Percentiles rank a stretch among this genome's conserved stretches.
Conservation (phyloP, 148 eudicot species). For the Chenopodium berlandieri region DNA sequence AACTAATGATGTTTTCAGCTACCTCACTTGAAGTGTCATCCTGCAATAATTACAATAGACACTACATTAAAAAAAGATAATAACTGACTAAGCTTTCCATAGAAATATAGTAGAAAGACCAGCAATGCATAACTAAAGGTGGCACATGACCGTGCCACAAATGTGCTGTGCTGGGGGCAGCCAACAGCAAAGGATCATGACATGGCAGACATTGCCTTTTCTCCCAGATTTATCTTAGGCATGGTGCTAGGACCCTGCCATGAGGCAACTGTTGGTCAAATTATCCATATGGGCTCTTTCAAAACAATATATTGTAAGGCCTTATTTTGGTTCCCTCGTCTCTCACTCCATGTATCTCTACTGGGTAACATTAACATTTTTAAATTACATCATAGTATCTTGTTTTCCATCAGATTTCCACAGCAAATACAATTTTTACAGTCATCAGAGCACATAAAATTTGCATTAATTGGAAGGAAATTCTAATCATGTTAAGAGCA, state of each 20-base stretch:
- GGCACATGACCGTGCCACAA: not conserved
- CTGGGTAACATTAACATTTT: no score
- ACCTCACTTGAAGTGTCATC: slow-evolving; percentile 63
- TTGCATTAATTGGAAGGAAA: not conserved
- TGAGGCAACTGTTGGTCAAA: no score
- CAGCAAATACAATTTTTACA: not conserved
- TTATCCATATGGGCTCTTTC: no score
- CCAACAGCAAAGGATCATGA: not conserved
- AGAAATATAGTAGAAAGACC: not conserved
- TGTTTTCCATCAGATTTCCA: not conserved
- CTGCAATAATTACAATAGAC: slow-evolving; percentile 37
- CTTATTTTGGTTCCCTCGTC: not conserved
- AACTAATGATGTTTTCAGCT: slow-evolving; percentile 56
- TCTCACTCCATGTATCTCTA: not conserved
- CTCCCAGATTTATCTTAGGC: not conserved
- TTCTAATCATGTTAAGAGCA: no score
- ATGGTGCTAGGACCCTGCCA: no score
- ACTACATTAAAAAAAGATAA: not conserved
- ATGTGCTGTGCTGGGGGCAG: not conserved
- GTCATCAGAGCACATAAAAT: not conserved
- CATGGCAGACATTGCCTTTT: not conserved
- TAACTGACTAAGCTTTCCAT: not conserved
- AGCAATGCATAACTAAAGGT: not conserved
- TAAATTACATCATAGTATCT: no score
- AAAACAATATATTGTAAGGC: not conserved